Conservation (phyloP, 768 basidiomycete species). For the Panaeolus cyanescens region DNA sequence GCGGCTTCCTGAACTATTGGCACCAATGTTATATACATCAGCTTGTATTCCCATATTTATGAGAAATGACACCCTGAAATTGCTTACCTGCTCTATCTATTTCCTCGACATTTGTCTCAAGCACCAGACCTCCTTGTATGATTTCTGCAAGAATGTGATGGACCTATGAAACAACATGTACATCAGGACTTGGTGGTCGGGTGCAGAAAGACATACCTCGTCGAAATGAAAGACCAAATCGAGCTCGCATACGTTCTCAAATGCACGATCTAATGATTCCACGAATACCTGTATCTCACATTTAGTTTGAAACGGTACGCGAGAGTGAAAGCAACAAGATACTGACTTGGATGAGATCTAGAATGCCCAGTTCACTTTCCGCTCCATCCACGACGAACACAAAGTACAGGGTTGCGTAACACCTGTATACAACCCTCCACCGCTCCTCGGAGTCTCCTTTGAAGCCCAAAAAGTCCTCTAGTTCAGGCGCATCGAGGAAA, state of each 20-base stretch:
- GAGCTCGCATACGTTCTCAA: slow-evolving; percentile 98
- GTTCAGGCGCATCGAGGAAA: slow-evolving; percentile 92
- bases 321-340: background rate
- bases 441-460: slow-evolving; percentile 56
- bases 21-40: slow-evolving; percentile 10
- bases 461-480: slow-evolving; percentile 71
- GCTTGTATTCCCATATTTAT: slow-evolving; percentile 8
- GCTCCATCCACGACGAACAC: slow-evolving; percentile 96
- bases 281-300: slow-evolving; percentile 81
- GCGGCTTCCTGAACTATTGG: slow-evolving; percentile 66
- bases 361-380: slow-evolving; percentile 94
- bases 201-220: slow-evolving; percentile 57
- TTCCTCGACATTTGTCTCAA: slow-evolving; percentile 93
- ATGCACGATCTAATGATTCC: slow-evolving; percentile 92
- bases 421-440: slow-evolving; percentile 90
- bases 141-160: slow-evolving; percentile 96
- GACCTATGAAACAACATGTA: slow-evolving; percentile 49
- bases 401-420: slow-evolving; percentile 95
- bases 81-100: slow-evolving; percentile 70
- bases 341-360: slow-evolving; percentile 94
- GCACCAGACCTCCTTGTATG: slow-evolving; percentile 93
- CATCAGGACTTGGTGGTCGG: background rate
- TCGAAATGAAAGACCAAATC: slow-evolving; percentile 99
- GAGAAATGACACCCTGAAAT: slow-evolving; percentile 3
- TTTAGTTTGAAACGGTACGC: background rate